These are phyloP conservation scores for Penstemon newberryi DNA, from an alignment of 257 asterid genomes.

Conservation along the genomic window DNA sequence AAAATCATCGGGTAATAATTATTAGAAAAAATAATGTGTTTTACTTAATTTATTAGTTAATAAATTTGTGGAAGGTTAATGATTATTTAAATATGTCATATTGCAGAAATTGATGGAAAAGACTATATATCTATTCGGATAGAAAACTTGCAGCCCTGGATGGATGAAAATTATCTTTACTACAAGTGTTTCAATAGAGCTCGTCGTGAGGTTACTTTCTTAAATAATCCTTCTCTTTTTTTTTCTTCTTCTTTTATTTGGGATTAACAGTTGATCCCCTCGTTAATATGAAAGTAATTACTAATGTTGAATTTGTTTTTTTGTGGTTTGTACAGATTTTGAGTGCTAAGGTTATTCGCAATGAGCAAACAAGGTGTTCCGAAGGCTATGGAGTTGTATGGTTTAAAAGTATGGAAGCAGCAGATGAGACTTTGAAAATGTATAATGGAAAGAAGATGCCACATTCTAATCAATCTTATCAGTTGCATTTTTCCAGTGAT, in stretches of 20 bases:
- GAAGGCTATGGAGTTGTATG: conserved; percentile 3
- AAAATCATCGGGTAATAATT: neutral
- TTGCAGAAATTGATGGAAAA: conserved; percentile 10
- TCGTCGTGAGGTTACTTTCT: conserved; percentile 8
- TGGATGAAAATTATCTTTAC: conserved; percentile 34
- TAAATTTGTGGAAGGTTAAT: conserved; percentile 10
- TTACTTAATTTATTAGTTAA: no score
- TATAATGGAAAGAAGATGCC: conserved; percentile 28
- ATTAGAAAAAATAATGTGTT: no score
- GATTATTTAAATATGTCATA: neutral
- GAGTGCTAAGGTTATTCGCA: conserved; percentile 8
- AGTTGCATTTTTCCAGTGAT: conserved; percentile 8
- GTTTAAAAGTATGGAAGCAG: conserved; percentile 12
- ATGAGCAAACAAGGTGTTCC: neutral
- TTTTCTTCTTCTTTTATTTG: neutral
- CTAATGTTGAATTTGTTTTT: neutral
- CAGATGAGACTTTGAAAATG: neutral
- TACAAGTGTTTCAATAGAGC: conserved; percentile 32
- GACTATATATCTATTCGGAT: conserved; percentile 4
- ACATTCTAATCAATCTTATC: neutral
- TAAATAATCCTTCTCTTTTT: neutral
- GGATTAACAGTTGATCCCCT: neutral
- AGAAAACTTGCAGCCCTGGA: conserved; percentile 26
- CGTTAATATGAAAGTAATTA: no score
- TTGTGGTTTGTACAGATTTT: conserved; percentile 24